Evolutionary conservation across 2,329 filamentous ascomycete species (phyloP), one percentile per base, ranked within the genome.

Genomic region (Coniochaeta pulveracea): DNA sequence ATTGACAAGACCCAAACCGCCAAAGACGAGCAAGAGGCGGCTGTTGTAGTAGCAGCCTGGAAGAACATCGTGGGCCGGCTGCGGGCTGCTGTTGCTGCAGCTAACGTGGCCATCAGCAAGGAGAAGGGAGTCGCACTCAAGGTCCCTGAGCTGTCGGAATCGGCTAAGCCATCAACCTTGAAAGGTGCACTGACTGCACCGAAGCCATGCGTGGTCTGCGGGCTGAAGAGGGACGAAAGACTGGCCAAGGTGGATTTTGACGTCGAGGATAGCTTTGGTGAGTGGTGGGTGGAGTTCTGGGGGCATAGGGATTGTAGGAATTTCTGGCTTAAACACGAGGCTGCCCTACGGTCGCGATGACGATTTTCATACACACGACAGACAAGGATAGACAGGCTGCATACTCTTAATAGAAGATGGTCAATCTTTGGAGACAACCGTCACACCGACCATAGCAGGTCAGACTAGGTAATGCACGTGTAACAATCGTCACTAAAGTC

Each of bases 261-360:
- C 17, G 75, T 93, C 7, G 78, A 89, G 47, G 89, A 96, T 54
- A 86, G 82, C 52, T 95, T 95, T 63, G 86, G 85, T 10, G 89
- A 96, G 60, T 96, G 86, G 85, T 96, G 89, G 89, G 66, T 81
- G 26, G 86, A 95, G 28, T 80, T 89, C 53, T 88, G 85, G 80
- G 85, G 80, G 0, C 82, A 88, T 56, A 63, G 73, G 40, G 72
- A 74, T 14, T 96, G 89, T 57, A 74, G 74, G 51, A 80, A 81
- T 40, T 94, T 94, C 49, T 96, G 89, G 89, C 61, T 80, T 38
- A 66, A 80, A 45, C 80, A 93, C 53, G 82, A 83, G 53, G 65
- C 65, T 34, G 65, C 66, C 37, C 60, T 94, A 43, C 72, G 75
- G 41, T 79, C 82, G 46, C 70, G 80, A 47, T 91, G 34, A 40